Conservation (phyloP, 176 grass and related monocot species). For the Musa troglodytarum region DNA sequence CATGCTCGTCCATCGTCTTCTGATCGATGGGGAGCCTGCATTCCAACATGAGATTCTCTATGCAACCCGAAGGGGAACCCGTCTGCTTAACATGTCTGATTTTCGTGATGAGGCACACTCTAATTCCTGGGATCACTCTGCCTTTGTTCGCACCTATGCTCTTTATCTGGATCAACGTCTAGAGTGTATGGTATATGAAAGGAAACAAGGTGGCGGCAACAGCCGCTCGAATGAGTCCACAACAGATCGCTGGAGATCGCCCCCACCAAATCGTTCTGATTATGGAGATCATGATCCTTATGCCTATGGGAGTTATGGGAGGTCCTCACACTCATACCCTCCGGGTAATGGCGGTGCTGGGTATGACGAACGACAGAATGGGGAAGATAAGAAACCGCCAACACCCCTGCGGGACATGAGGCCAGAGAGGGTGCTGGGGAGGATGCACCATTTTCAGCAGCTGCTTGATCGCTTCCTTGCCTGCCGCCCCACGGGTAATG, state of each 20-base stretch:
- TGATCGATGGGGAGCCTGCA: slow-evolving; percentile 29
- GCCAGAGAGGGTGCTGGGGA: slow-evolving; percentile 33
- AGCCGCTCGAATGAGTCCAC: not conserved
- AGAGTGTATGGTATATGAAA: slow-evolving; percentile 11
- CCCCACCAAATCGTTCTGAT: not conserved
- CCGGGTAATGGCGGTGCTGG: slow-evolving; percentile 13
- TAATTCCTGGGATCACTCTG: slow-evolving; percentile 18
- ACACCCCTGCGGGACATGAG: slow-evolving; percentile 42
- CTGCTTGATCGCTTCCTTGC: slow-evolving; percentile 47
- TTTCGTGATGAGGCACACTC: slow-evolving; percentile 21
- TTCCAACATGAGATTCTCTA: slow-evolving; percentile 41
- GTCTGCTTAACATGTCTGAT: slow-evolving; percentile 21
- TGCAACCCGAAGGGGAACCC: slow-evolving; percentile 14
- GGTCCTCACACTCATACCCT: slow-evolving; percentile 21
- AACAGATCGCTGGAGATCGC: slow-evolving; percentile 7
- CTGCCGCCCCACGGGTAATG: slow-evolving; percentile 50
- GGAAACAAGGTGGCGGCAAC: not conserved
- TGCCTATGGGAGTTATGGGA: not conserved
- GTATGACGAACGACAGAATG: slow-evolving; percentile 13
- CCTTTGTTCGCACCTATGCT: slow-evolving; percentile 17
- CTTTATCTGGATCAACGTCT: slow-evolving; percentile 18
- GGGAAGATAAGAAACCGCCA: not conserved
- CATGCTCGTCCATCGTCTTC: slow-evolving; percentile 55
- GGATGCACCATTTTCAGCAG: slow-evolving; percentile 45
- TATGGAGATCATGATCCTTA: slow-evolving; percentile 1